Conservation (phyloP, 192 early-diverging fungal genomes). For the Entomortierella lignicola region DNA sequence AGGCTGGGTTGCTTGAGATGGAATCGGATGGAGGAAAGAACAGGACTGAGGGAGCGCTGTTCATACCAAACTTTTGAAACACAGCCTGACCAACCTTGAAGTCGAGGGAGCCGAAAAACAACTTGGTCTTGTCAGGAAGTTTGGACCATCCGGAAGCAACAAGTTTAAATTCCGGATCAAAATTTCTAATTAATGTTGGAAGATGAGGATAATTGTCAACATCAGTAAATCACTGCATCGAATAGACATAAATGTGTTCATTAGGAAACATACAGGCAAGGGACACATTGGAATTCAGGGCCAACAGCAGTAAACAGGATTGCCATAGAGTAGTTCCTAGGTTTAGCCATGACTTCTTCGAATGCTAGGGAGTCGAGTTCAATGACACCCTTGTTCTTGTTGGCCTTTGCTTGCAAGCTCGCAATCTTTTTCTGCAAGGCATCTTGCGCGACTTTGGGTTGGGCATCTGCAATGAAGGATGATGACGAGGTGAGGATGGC, state of each 20-base stretch:
- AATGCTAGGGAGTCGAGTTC: constrained; percentile 73
- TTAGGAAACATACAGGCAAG: constrained; percentile 70
- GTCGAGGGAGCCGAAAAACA: constrained; percentile 77
- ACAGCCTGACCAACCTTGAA: constrained; percentile 73
- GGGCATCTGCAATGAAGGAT: constrained; percentile 11
- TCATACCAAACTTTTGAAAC: constrained; percentile 71
- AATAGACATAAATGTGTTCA: neutral
- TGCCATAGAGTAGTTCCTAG: constrained; percentile 78
- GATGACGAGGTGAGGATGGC: constrained; percentile 28
- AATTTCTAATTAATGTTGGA: constrained; percentile 63
- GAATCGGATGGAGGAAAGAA: constrained; percentile 72
- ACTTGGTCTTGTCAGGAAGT: constrained; percentile 46
- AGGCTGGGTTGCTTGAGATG: constrained; percentile 31
- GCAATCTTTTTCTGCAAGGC: constrained; percentile 41
- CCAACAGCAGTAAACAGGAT: constrained; percentile 76
- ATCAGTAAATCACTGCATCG: neutral
- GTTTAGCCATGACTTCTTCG: constrained; percentile 68
- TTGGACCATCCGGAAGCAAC: constrained; percentile 69
- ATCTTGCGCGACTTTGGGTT: constrained; percentile 13
- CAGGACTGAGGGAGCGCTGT: constrained; percentile 74
- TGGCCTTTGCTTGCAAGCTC: constrained; percentile 42
- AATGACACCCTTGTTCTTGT: constrained; percentile 60
- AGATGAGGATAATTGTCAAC: neutral
- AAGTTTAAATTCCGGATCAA: constrained; percentile 74
- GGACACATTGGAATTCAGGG: constrained; percentile 72